Percentiles rank a stretch among this genome's conserved stretches.
These are phyloP conservation scores for Pyrenophora tritici-repentis DNA, from an alignment of 2,329 filamentous ascomycete genomes.

Conservation along the genomic window DNA sequence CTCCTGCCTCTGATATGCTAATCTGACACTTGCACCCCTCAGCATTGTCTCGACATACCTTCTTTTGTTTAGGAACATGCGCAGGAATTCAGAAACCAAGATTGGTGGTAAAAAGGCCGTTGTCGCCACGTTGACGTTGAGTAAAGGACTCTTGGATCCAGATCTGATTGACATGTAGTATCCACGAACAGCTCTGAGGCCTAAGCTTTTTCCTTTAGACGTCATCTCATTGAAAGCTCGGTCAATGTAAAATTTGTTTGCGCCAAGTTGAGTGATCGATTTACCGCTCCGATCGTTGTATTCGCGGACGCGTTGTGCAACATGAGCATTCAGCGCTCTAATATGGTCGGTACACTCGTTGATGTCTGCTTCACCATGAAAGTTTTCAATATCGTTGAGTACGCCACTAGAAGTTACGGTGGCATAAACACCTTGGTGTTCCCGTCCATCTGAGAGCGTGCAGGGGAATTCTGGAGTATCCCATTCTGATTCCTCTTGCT, in stretches of 20 bases:
- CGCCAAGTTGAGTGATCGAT: neutral
- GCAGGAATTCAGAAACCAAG: too few relatives aligned
- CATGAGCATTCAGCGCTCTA: neutral
- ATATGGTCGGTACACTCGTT: neutral
- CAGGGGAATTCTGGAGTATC: neutral
- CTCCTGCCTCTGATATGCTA: too few relatives aligned
- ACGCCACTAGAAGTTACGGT: neutral
- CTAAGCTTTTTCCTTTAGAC: too few relatives aligned
- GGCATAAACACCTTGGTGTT: neutral
- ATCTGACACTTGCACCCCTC: slow-evolving; percentile 15
- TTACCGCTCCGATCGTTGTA: neutral
- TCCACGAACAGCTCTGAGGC: too few relatives aligned
- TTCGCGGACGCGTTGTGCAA: neutral
- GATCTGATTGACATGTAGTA: too few relatives aligned
- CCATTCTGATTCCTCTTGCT: too few relatives aligned
- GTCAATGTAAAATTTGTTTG: neutral
- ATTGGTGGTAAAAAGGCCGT: too few relatives aligned
- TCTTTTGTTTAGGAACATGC: too few relatives aligned
- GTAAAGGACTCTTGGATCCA: too few relatives aligned
- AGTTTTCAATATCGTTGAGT: neutral
- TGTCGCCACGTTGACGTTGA: too few relatives aligned
- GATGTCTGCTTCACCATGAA: neutral
- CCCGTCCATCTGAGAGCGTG: neutral
- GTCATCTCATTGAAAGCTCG: neutral
- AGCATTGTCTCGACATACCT: too few relatives aligned